Evolutionary conservation across 345 rosid genomes (phyloP).

Genomic region (Citrus medica): DNA sequence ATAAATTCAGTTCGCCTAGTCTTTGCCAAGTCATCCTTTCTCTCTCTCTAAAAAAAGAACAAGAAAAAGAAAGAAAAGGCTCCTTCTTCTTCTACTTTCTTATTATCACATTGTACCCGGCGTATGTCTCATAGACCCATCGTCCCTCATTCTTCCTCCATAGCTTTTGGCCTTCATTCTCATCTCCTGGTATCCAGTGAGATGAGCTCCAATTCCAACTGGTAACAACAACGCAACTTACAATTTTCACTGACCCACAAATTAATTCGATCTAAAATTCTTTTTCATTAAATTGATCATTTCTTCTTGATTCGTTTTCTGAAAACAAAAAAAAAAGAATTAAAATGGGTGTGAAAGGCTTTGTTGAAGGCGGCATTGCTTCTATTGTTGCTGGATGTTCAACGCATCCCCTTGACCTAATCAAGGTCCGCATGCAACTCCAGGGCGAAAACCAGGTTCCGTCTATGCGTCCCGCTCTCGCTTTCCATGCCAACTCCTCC

Average conservation of each 20-base stretch:
- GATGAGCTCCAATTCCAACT: conserved; percentile 51
- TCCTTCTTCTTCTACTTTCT: too few species aligned
- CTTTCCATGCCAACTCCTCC: conserved; percentile 37
- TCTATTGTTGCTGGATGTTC: conserved; percentile 74
- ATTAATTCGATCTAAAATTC: too few species aligned
- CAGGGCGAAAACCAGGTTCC: conserved; percentile 57
- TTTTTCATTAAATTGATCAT: not conserved
- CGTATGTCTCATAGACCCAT: conserved; percentile 74
- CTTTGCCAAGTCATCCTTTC: not conserved
- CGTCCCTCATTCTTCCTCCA: conserved; percentile 69
- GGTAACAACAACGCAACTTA: conserved; percentile 15
- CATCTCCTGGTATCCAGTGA: conserved; percentile 74
- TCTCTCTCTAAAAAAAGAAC: not conserved
- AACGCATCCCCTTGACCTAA: conserved; percentile 83
- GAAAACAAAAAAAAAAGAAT: not conserved
- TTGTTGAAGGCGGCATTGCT: conserved; percentile 89
- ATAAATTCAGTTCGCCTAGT: not conserved
- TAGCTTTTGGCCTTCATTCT: conserved; percentile 65
- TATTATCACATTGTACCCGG: not conserved
- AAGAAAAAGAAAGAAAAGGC: not conserved
- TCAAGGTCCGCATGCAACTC: conserved; percentile 91
- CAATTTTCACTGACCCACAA: too few species aligned
- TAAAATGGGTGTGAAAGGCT: conserved; percentile 73
- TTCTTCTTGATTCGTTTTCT: not conserved
- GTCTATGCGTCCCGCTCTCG: conserved; percentile 63